phyloP scores from a whole-genome alignment of 192 early-diverging fungal genomes.

The Linderina pennispora region DNA sequence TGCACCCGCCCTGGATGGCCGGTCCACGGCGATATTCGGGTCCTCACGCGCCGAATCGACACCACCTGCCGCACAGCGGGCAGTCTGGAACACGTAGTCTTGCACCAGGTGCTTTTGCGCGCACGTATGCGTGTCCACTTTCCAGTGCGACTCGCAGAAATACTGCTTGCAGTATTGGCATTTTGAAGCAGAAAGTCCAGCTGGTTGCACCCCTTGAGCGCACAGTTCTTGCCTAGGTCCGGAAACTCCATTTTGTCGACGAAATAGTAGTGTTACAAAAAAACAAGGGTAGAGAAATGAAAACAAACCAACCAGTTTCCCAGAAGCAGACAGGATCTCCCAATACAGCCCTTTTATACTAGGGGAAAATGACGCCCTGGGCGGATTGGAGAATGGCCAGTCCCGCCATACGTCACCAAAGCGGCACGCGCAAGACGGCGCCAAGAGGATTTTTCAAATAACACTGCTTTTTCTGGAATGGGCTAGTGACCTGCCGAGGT shows the following conservation, averaged over 20 bases:
- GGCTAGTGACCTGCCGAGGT: no score
- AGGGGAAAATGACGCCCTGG: no score
- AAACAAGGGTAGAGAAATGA: no score
- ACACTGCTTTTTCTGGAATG: no score
- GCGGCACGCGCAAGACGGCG: no score
- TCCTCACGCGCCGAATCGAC: constrained; percentile 61
- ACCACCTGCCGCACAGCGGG: constrained; percentile 71
- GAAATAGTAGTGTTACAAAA: no score
- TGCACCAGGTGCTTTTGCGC: constrained; percentile 48
- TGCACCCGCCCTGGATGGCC: constrained; percentile 16
- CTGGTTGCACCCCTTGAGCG: constrained; percentile 49
- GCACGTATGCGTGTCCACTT: constrained; percentile 59
- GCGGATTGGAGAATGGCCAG: no score
- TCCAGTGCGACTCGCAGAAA: constrained; percentile 63
- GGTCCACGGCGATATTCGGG: constrained; percentile 53
- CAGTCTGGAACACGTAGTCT: constrained; percentile 63
- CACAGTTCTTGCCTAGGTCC: constrained; percentile 63
- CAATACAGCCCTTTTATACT: no score
- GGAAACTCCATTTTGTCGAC: constrained; percentile 60
- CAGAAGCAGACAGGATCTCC: no score
- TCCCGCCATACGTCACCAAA: no score
- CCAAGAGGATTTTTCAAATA: no score
- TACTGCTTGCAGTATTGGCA: constrained; percentile 41
- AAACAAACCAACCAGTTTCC: no score
- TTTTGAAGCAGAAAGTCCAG: constrained; percentile 52